Conservation (phyloP, 2,329 filamentous ascomycete genomes). For the Geoglossum cookeanum region DNA sequence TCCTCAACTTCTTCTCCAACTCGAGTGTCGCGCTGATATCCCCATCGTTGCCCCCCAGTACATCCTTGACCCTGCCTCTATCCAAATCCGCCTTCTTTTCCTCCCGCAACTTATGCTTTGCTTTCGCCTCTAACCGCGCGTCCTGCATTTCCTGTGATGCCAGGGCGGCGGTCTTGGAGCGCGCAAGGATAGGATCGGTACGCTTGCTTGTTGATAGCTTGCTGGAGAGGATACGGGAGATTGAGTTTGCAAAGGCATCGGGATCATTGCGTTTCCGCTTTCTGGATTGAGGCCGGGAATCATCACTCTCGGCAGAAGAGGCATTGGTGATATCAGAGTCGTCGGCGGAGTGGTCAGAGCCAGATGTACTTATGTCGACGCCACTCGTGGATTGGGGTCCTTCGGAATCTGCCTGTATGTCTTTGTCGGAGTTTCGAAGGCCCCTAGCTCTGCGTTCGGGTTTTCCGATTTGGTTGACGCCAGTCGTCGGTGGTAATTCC, state of each 20-base stretch:
- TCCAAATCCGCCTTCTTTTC: conserved; percentile 66
- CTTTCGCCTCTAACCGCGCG: conserved; percentile 62
- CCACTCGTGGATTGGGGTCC: conserved; percentile 11
- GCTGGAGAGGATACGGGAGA: conserved; percentile 78
- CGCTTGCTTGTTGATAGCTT: conserved; percentile 71
- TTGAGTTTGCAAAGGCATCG: conserved; percentile 73
- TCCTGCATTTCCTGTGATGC: conserved; percentile 56
- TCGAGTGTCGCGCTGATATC: conserved; percentile 32
- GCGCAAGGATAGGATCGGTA: conserved; percentile 75
- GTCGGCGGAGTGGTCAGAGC: conserved; percentile 5
- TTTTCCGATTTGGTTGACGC: conserved; percentile 1
- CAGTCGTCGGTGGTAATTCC: not conserved
- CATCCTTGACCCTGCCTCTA: conserved; percentile 74
- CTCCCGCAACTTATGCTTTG: conserved; percentile 55
- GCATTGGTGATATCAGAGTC: not conserved
- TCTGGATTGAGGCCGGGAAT: conserved; percentile 12
- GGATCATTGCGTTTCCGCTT: conserved; percentile 86
- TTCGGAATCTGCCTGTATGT: conserved; percentile 14
- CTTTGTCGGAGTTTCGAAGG: conserved; percentile 10
- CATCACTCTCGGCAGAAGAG: not conserved
- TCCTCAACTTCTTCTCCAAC: conserved; percentile 61
- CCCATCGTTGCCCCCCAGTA: conserved; percentile 42
- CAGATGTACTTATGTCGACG: conserved; percentile 11
- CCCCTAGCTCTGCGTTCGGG: not conserved
- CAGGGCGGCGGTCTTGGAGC: conserved; percentile 55